Evolutionary conservation across 352 stramenopile genomes (phyloP), one percentile per base, ranked within the genome.

Genomic region (Pythium chondricola): DNA sequence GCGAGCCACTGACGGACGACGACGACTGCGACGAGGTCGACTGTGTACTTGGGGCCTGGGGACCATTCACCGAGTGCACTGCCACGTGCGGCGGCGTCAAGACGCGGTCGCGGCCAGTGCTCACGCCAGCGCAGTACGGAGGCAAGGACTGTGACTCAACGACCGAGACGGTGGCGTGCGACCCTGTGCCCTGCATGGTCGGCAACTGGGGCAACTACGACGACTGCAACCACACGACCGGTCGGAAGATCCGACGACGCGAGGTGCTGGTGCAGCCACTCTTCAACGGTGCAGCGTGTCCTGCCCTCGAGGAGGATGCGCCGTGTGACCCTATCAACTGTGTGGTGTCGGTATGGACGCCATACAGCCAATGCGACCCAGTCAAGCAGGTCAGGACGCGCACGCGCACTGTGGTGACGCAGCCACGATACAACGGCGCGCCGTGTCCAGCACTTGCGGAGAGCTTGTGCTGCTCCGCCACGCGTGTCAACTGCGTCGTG

Each of bases 261-360:
- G 61, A 48, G 0, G 50, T 87, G 33, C 44, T 37, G 0, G 61
- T 51, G 0, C 18, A 45, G 20, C 43, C 72, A 0, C 60, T 63
- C 37, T 85, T 74, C 51, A 61, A 62, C 6, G 75, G 75, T 4
- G 21, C 52, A 0, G 41, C 27, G 9, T 87, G 75, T 10, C 36
- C 46, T 1, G 18, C 24, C 1, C 29, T 80, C 5, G 47, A 43
- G 2, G 63, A 82, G 4, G 46, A 60, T 0, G 54, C 48, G 1
- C 16, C 21, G 2, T 86, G 74, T 29, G 69, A 83, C 32, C 56
- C 71, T 0, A 62, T 84, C 14, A 57, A 78, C 48, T 85, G 74
- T 17, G 54, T 69, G 2, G 68, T 83, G 2, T 58, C 55, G 16
- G 55, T 52, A 14, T 87, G 75, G 75, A 41, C 30, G 0, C n/a